Base-by-base conservation (phyloP, 164 flowering plant genomes). In the Stephania cephalantha region DNA sequence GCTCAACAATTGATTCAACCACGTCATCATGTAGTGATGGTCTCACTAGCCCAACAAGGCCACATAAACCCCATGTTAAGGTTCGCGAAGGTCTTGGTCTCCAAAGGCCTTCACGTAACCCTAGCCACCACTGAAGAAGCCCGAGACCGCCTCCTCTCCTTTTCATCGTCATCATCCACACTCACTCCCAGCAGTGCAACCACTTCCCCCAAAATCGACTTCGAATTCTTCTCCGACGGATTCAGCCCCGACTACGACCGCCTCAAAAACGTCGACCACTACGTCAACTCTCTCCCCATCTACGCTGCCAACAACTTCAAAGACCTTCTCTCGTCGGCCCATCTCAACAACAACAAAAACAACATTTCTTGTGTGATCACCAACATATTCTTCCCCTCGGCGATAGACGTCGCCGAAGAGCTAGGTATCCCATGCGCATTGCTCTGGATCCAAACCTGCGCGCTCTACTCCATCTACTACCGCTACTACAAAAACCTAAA, bases 371-470 rank as follows among this genome's bases (percentile, higher is more conserved):
- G 91, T 75, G 22, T 92, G 11, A 84, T 94, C 72, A 82, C 80
- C 79, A 94, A 90, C 78, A 89, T 93, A 0, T 91, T 93, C 72
- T 79, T 92, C 5, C 93, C 98, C 1, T 94, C 97, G 94, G 96
- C 84, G 0, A 77, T 84, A 4, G 98, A 90, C 63, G 89, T 91
- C 3, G 97, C 94, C 1, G 86, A 75, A 0, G 78, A 72, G 0
- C 73, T 86, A 0, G 84, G 86, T 2, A 75, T 93, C 58, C 92
- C 90, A 2, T 80, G 81, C 55, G 95, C 90, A 6, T 50, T 89
- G 75, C 87, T 90, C 5, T 94, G 98, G 98, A 85, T 90, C 18
- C 98, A 94, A 48, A 89, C 97, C 17, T 84, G 86, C 22, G 91
- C 96, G 1, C 83, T 87, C 61, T 94, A 88, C 70, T 70, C 90